These are phyloP conservation scores for Cucumis hystrix DNA, from an alignment of 306 rosid species.

Conservation along the genomic window DNA sequence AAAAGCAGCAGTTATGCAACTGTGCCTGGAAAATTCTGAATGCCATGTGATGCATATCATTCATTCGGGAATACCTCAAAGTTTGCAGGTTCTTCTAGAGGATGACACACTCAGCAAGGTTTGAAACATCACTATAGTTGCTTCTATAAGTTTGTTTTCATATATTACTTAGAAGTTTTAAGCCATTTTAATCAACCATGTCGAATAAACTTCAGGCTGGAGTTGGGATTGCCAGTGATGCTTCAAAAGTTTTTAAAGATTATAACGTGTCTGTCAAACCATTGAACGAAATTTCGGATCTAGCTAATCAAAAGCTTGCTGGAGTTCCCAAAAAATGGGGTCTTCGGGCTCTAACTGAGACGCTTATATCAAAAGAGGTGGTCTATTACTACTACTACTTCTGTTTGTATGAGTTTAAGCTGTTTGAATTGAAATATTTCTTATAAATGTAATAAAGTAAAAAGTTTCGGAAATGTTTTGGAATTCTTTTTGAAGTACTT, in stretches of 20 bases:
- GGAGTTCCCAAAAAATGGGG: slow-evolving; percentile 38
- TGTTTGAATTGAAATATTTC: neutral
- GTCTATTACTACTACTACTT: neutral
- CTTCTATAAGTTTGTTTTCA: neutral
- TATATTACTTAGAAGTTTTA: neutral
- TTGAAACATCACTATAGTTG: slow-evolving; percentile 1
- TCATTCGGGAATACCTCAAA: slow-evolving; percentile 76
- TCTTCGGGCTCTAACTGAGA: slow-evolving; percentile 62
- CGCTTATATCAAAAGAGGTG: slow-evolving; percentile 62
- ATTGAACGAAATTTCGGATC: slow-evolving; percentile 51
- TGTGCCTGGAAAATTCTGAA: slow-evolving; percentile 35
- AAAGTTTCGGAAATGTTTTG: no score
- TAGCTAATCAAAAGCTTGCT: slow-evolving; percentile 60
- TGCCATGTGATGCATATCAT: slow-evolving; percentile 76
- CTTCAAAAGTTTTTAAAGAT: slow-evolving; percentile 62
- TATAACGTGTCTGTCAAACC: slow-evolving; percentile 46
- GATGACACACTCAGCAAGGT: slow-evolving; percentile 61
- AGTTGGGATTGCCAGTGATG: slow-evolving; percentile 55
- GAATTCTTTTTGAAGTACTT: no score
- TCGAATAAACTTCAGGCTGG: slow-evolving; percentile 46
- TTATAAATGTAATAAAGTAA: neutral
- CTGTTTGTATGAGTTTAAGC: neutral
- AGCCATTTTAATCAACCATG: neutral
- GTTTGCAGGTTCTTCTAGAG: slow-evolving; percentile 57
- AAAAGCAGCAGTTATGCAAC: slow-evolving; percentile 86